Evolutionary conservation across 331 rosid genomes (phyloP), one percentile per base, ranked within the genome.

Genomic region (Malus hybrid): DNA sequence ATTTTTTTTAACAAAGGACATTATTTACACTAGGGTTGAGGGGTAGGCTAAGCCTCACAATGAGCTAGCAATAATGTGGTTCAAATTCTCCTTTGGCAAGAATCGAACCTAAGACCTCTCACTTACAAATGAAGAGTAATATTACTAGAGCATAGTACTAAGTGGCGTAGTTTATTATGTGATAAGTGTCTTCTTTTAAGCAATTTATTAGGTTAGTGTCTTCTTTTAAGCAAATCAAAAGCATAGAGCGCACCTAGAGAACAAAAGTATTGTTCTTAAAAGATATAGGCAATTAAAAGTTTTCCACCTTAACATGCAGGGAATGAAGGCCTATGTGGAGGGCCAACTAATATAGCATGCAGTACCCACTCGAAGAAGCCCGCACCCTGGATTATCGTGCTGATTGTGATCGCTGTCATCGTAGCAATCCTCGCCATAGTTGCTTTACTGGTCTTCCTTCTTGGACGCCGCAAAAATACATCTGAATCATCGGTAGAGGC

Each of bases 301-400:
- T 22, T 13, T 6, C 54, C 22, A 11, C 65, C 16, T 24, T 5
- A 56, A 73, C 54, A 81, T 33, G 80, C 88, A 94, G 99, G 90
- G 50, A 87, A 92, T 68, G 70, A 85, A 36, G 85, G 65, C 48
- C 82, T 95, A 50, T 95, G 99, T 82, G 99, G 99, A 75, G 14
- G n/a, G 7, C 97, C 97, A 27, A 61, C 92, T 57, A 81, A 24
- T 2, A 36, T 36, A 4, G 20, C 64, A 22, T 95, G 97, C 69
- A 2, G 80, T 5, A 15, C 10, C 22, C 19, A 16, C 27, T 0
- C 46, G 11, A 44, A 74, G n/a, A 84, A 72, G 75, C 73, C 86
- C 1, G 79, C 93, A 11, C 13, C 29, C 60, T 70, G 65, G 13
- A 87, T 83, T 61, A 71, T 80, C 39, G 16, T 76, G 5, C 76